These are phyloP conservation scores for Rugosomyces carneus DNA, from an alignment of 1,284 basidiomycete genomes.

Conservation along the genomic window DNA sequence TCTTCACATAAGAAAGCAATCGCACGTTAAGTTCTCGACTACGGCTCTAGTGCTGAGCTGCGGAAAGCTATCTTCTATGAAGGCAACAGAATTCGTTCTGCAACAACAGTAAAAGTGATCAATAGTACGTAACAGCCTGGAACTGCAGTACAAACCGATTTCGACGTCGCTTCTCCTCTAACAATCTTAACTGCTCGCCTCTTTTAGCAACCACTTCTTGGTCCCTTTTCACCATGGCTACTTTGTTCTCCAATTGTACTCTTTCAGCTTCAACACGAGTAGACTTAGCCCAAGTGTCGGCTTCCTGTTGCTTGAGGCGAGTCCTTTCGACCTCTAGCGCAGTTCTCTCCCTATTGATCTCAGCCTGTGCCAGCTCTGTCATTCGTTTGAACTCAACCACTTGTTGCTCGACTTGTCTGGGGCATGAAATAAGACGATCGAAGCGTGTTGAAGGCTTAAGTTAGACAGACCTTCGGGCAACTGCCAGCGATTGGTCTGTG, in stretches of 20 bases:
- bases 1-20: not conserved
- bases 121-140: not conserved
- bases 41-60: slow-evolving; percentile 11
- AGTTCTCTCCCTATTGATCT: slow-evolving; percentile 1
- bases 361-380: not conserved
- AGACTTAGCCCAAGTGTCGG: slow-evolving; percentile 10
- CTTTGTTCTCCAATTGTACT: slow-evolving; percentile 4
- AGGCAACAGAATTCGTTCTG: slow-evolving; percentile 10
- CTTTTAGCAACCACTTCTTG: slow-evolving; percentile 1
- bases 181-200: slow-evolving; percentile 3
- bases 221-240: slow-evolving; percentile 8
- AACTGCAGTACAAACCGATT: slow-evolving; percentile 9
- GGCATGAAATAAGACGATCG: not conserved
- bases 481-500: slow-evolving; percentile 4
- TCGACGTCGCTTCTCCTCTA: slow-evolving; percentile 11
- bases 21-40: slow-evolving; percentile 13
- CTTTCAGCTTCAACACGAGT: slow-evolving; percentile 5
- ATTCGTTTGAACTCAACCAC: not conserved
- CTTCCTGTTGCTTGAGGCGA: slow-evolving; percentile 4
- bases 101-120: not conserved
- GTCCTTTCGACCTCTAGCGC: slow-evolving; percentile 4
- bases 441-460: not conserved
- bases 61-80: slow-evolving; percentile 13
- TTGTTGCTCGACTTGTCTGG: slow-evolving; percentile 9
- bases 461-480: slow-evolving; percentile 11